Base-by-base conservation (phyloP, 2,329 filamentous ascomycete species). In the Verticillium isaacii region DNA sequence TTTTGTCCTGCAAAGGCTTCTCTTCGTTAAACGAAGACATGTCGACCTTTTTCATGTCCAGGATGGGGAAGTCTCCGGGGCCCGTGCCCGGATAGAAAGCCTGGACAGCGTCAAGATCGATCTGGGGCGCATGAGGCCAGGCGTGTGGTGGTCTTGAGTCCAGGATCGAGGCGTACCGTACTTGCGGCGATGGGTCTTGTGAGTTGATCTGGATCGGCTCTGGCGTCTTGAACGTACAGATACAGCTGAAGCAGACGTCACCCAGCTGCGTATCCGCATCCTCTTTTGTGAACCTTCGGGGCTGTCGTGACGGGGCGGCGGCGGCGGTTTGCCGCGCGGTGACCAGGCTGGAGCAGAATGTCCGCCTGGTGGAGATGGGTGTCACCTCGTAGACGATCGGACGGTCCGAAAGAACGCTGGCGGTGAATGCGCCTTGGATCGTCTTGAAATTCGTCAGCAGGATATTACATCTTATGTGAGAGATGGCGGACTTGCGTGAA, bases 41-140 rank as follows among this genome's bases (percentile, higher is more conserved):
- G 66, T 85, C 82, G 8, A 85, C 82, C 70, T 84, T 84, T 68
- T 77, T 77, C 79, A 85, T 83, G 57, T 83, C 78, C 2, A 84
- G 72, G 0, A 77, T 72, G 8, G 83, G 83, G 61, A 85, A 85
- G 0, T 69, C 70, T 2, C 80, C 81, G 1, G 75, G 70, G 2
- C 75, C 72, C 15, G 73, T 67, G 52, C 72, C 67, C 2, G 76
- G 77, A 15, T 79, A 74, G 5, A 71, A 59, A 1, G 69, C 68
- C 2, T 76, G 71, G 25, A 80, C 57, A 5, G 69, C 66, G 19
- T 79, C 75, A 54, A 85, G 72, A 65, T 85, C 82, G 2, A 78
- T 66, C 4, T 79, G 77, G 1, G 82, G 81, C 11, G 75, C 73
- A 1, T 75, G 73, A 1, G 75, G 74, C 82, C 83, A 85, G 15